A percentile compares a stretch with the other conserved stretches of the same genome.
phyloP scores from a whole-genome alignment of 2,329 filamentous ascomycete genomes.

The Talaromyces atroroseus region DNA sequence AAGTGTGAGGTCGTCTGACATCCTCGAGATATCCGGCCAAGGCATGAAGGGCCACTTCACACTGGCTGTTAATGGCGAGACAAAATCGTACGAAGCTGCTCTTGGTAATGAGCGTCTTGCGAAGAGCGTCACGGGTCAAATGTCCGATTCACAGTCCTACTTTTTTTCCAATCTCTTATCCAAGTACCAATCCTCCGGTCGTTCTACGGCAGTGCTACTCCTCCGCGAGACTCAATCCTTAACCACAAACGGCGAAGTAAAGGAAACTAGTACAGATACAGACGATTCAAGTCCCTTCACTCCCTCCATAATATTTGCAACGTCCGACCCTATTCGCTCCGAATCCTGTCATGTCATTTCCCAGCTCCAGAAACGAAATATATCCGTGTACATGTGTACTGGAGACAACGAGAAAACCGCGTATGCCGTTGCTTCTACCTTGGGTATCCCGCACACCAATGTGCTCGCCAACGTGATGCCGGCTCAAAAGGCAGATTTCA shows the following conservation, averaged over 20 bases:
- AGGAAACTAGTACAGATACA: constrained; percentile 10
- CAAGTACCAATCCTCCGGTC: constrained; percentile 37
- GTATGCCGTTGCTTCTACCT: constrained; percentile 64
- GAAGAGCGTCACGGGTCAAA: constrained; percentile 24
- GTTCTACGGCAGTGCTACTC: constrained; percentile 42
- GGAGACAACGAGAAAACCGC: constrained; percentile 88
- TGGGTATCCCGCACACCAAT: constrained; percentile 68
- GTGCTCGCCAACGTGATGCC: constrained; percentile 86
- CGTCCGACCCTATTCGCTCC: constrained; percentile 73
- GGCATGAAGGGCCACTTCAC: constrained; percentile 52
- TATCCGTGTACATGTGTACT: constrained; percentile 85
- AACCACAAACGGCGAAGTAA: background rate
- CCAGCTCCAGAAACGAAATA: constrained; percentile 59
- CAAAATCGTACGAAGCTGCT: constrained; percentile 41
- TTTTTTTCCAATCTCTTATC: constrained; percentile 31
- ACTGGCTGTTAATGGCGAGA: constrained; percentile 20
- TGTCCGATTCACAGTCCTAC: constrained; percentile 24
- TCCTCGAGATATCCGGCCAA: constrained; percentile 53
- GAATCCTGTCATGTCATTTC: constrained; percentile 63
- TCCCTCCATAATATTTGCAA: constrained; percentile 64
- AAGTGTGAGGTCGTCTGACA: constrained; percentile 29
- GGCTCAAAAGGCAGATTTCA: constrained; percentile 60
- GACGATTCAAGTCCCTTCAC: constrained; percentile 22
- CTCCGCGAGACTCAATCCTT: constrained; percentile 21
- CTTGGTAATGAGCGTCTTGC: constrained; percentile 56